Conservation (phyloP, 345 rosid species). For the Pistacia atlantica region DNA sequence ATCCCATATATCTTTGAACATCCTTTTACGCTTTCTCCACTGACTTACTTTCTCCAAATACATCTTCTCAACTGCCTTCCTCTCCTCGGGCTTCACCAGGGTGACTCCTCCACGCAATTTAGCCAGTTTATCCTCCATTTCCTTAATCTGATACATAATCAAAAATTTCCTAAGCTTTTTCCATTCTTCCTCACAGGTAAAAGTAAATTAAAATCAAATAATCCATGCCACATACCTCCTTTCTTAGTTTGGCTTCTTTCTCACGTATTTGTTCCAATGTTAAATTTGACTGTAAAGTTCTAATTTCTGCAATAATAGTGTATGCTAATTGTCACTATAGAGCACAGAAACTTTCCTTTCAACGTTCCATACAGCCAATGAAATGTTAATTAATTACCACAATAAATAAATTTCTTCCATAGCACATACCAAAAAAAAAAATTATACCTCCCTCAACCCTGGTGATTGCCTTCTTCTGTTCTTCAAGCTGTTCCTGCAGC, state of each 20-base stretch:
- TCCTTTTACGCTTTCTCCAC: slow-evolving; percentile 92
- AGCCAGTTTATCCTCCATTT: slow-evolving; percentile 72
- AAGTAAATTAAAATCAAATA: slow-evolving; percentile 7
- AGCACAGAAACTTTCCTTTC: neutral
- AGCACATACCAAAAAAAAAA: neutral
- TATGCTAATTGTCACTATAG: slow-evolving; percentile 8
- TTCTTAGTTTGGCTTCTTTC: slow-evolving; percentile 56
- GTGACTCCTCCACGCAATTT: slow-evolving; percentile 74
- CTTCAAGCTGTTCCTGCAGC: slow-evolving; percentile 62
- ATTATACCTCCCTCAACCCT: slow-evolving; percentile 73
- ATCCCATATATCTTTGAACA: slow-evolving; percentile 95
- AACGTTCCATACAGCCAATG: neutral
- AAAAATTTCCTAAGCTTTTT: neutral
- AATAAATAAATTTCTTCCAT: neutral
- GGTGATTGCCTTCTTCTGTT: slow-evolving; percentile 56
- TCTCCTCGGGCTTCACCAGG: slow-evolving; percentile 82
- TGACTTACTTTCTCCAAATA: slow-evolving; percentile 65
- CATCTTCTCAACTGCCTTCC: slow-evolving; percentile 58
- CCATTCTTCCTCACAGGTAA: slow-evolving; percentile 4
- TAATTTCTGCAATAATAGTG: slow-evolving; percentile 58
- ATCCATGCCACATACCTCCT: slow-evolving; percentile 49
- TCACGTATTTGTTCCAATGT: slow-evolving; percentile 75
- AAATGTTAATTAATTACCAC: neutral
- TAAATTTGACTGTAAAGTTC: slow-evolving; percentile 68
- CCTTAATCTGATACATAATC: slow-evolving; percentile 52